Base-by-base conservation (phyloP, 768 basidiomycete genomes). In the Trametopsis cervina region DNA sequence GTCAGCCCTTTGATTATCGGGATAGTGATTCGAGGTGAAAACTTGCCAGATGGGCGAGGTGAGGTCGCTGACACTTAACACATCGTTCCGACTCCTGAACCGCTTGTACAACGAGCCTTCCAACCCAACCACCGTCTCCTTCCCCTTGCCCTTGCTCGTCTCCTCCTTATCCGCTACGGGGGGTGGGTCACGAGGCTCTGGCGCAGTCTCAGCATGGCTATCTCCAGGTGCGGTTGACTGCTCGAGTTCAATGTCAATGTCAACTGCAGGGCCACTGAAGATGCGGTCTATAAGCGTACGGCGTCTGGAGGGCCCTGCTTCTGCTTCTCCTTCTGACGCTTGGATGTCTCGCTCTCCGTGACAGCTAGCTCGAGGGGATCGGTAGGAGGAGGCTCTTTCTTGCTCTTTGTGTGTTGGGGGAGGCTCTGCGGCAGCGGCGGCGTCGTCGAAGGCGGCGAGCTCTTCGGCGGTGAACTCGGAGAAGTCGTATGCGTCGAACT, bases 41-140 rank as follows among this genome's bases (percentile, higher is more conserved):
- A 62, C 71, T 48, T 63, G 83, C 85, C 84, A 88, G 3, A 77
- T 63, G 7, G 79, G 80, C 11, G 73, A 66, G 22, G 76, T 71
- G 12, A 87, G 62, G 60, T 86, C 84, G 0, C 83, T 76, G 18
- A 86, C 85, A 1, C 77, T 77, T 11, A 88, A 57, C 10, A 66
- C 27, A 0, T 60, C 62, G 6, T 68, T 71, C 53, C 66, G 60
- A 1, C 65, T 59, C n/a, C 77, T 71, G 64, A 75, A 81, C 11
- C 54, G 58, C 39, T 40, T 18, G 7, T 40, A 11, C 39, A 17
- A 18, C 39, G 29, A 40, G n/a, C n/a, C n/a, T n/a, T n/a, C n/a
- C n/a, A n/a, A n/a, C n/a, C n/a, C n/a, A n/a, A n/a, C n/a, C n/a
- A n/a, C n/a, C n/a, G n/a, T n/a, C n/a, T n/a, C 18, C 39, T 40